Conservation (phyloP, 2,329 filamentous ascomycete genomes). For the Trichoderma sp. region DNA sequence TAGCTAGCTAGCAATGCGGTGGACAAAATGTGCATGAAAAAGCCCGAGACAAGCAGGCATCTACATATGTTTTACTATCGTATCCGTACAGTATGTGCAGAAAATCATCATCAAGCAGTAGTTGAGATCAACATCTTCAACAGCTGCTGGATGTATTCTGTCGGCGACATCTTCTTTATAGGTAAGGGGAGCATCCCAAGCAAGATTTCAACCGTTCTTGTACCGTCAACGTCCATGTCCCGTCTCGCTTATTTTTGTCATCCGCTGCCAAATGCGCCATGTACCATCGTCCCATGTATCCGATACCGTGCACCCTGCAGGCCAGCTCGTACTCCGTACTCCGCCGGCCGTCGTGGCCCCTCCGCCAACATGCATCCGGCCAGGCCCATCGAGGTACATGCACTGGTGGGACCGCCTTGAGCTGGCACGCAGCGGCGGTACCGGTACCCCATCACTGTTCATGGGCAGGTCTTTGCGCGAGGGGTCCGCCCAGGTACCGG, state of each 20-base stretch:
- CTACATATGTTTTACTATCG: not conserved
- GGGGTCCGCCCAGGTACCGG: not conserved
- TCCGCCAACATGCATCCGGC: not conserved
- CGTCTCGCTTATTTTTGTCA: not conserved
- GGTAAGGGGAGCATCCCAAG: not conserved
- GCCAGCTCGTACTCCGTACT: not conserved
- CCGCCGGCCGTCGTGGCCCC: not conserved
- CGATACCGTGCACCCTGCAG: not conserved
- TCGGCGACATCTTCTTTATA: not conserved
- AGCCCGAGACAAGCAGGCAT: not conserved
- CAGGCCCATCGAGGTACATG: not conserved
- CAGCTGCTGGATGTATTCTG: not conserved
- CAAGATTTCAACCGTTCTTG: not conserved
- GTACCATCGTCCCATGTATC: not conserved
- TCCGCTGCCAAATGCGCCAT: not conserved
- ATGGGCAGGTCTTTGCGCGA: not conserved
- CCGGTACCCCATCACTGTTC: not conserved
- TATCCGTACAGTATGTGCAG: too few relatives aligned
- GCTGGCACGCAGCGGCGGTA: constrained; percentile 14
- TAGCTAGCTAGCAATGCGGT: not conserved
- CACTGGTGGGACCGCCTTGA: not conserved
- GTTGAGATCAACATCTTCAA: too few relatives aligned
- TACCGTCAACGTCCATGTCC: not conserved
- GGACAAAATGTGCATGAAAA: not conserved
- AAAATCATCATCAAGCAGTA: too few relatives aligned